These are phyloP conservation scores for Talaromyces albobiverticillius DNA, from an alignment of 2,329 filamentous ascomycete genomes.

Conservation along the genomic window DNA sequence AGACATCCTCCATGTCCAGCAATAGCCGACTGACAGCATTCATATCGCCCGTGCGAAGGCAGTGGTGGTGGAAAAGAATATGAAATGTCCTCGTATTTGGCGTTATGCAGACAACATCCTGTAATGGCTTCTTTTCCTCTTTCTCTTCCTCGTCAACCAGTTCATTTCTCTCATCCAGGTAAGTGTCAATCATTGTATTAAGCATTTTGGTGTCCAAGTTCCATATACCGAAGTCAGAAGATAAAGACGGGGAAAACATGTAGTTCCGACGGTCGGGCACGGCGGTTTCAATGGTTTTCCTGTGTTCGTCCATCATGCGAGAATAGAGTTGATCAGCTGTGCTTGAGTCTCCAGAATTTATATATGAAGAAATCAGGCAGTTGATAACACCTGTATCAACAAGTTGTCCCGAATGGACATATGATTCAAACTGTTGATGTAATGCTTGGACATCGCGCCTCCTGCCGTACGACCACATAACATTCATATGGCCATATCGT, in stretches of 20 bases:
- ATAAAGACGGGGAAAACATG: slow-evolving; percentile 22
- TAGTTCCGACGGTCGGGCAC: slow-evolving; percentile 18
- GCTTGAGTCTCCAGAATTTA: slow-evolving; percentile 70
- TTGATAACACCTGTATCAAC: slow-evolving; percentile 87
- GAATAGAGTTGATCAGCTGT: slow-evolving; percentile 79
- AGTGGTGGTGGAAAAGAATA: slow-evolving; percentile 73
- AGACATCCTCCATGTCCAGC: slow-evolving; percentile 71
- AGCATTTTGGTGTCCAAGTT: slow-evolving; percentile 41
- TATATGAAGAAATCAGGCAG: slow-evolving; percentile 74
- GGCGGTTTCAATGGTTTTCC: slow-evolving; percentile 16
- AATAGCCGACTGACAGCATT: slow-evolving; percentile 68
- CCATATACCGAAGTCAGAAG: slow-evolving; percentile 36
- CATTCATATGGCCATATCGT: slow-evolving; percentile 75
- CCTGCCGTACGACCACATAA: slow-evolving; percentile 82
- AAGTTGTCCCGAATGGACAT: slow-evolving; percentile 81
- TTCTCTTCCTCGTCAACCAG: slow-evolving; percentile 23
- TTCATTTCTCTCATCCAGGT: no score
- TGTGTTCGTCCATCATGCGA: slow-evolving; percentile 70
- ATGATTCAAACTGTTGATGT: slow-evolving; percentile 72
- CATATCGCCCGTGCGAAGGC: slow-evolving; percentile 66
- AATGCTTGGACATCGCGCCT: slow-evolving; percentile 70
- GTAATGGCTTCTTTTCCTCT: slow-evolving; percentile 51
- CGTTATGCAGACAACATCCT: slow-evolving; percentile 62
- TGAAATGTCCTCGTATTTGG: slow-evolving; percentile 79
- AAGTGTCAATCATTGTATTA: slow-evolving; percentile 47